Conservation (phyloP, 2,329 filamentous ascomycete species). For the Ceratocystis alfenasii region DNA sequence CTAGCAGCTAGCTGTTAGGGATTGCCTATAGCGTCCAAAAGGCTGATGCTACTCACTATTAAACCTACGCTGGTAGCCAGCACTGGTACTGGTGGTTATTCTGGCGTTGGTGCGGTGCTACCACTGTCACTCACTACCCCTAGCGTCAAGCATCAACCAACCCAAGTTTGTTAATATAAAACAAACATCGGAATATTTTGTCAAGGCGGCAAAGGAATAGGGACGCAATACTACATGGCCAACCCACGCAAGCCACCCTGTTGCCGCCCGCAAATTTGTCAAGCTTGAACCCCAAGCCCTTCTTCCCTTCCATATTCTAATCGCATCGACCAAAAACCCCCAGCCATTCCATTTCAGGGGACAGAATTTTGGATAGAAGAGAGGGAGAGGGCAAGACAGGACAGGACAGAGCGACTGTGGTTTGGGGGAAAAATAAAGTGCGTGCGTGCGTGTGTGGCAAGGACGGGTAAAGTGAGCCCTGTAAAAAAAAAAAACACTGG, state of each 20-base stretch:
- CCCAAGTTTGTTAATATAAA: neutral
- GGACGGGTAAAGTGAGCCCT: too few species aligned
- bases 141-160: slow-evolving; percentile 2
- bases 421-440: too few species aligned
- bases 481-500: neutral
- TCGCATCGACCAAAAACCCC: neutral
- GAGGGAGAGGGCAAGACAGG: neutral
- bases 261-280: neutral
- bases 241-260: slow-evolving; percentile 1
- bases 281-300: neutral
- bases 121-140: neutral
- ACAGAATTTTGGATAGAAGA: neutral
- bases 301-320: neutral
- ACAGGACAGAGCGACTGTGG: neutral
- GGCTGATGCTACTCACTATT: neutral
- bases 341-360: neutral
- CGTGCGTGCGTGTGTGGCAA: too few species aligned
- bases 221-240: slow-evolving; percentile 11
- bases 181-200: slow-evolving; percentile 16
- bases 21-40: neutral
- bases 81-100: neutral
- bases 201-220: slow-evolving; percentile 14
- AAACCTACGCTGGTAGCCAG: neutral
- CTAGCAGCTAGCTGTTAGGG: neutral
- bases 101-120: neutral